These are phyloP conservation scores for Sutorius australiensis DNA, from an alignment of 768 basidiomycete species.

Conservation along the genomic window DNA sequence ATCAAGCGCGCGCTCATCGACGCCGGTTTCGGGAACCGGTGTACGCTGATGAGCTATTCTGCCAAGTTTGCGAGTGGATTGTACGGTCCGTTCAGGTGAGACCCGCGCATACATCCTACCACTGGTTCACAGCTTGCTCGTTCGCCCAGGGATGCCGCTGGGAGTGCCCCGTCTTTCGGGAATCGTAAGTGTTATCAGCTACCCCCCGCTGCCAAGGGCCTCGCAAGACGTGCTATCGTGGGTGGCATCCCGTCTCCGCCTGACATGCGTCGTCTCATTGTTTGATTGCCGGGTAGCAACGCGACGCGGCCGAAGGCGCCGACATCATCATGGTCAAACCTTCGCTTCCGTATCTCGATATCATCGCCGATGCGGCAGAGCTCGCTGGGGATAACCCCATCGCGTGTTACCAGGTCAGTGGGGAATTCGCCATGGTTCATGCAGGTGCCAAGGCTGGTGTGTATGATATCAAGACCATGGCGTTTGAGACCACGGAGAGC, in stretches of 20 bases:
- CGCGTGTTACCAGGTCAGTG: constrained; percentile 97
- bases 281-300: constrained; percentile 49
- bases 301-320: constrained; percentile 87
- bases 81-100: constrained; percentile 93
- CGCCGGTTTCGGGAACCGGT: constrained; percentile 79
- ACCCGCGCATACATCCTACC: neutral
- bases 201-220: constrained; percentile 80
- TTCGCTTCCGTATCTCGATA: constrained; percentile 91
- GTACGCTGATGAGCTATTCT: constrained; percentile 93
- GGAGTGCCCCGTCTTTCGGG: constrained; percentile 91
- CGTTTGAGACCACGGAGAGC: constrained; percentile 87
- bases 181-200: constrained; percentile 98
- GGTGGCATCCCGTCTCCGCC: constrained; percentile 28
- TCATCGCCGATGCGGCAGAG: constrained; percentile 82
- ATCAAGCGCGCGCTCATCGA: constrained; percentile 88
- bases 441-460: constrained; percentile 92
- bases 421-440: constrained; percentile 96
- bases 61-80: constrained; percentile 95
- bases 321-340: constrained; percentile 99
- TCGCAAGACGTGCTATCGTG: constrained; percentile 91
- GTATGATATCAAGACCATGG: constrained; percentile 90
- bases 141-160: constrained; percentile 82
- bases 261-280: neutral
- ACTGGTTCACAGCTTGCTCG: neutral
- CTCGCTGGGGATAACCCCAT: constrained; percentile 84